phyloP scores from a whole-genome alignment of 805 yeast species.

The Clavispora asparagi region DNA sequence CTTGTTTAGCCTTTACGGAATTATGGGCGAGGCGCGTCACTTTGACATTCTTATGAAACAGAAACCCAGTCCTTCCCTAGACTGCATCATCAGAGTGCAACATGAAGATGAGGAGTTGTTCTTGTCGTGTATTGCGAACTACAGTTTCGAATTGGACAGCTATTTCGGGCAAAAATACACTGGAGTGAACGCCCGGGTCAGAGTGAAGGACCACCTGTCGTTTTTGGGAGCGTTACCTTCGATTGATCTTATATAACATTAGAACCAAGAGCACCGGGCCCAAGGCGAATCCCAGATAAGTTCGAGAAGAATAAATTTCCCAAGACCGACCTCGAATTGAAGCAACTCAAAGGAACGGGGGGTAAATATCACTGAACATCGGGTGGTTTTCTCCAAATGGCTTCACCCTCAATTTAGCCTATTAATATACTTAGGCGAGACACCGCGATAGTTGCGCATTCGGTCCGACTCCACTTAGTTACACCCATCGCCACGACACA shows the following conservation, averaged over 20 bases:
- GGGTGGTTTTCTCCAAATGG: too few species aligned
- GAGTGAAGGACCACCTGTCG: conserved; percentile 13
- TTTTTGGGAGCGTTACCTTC: conserved; percentile 14
- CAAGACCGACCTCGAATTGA: too few species aligned
- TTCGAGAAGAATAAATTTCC: too few species aligned
- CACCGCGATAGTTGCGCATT: too few species aligned
- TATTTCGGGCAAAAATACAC: conserved; percentile 19
- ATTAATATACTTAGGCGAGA: too few species aligned
- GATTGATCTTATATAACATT: background rate
- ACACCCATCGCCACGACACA: too few species aligned
- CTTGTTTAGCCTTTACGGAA: conserved; percentile 26
- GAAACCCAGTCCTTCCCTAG: conserved; percentile 9
- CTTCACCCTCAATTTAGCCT: too few species aligned
- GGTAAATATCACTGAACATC: too few species aligned
- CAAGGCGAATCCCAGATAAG: too few species aligned
- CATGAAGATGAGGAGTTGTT: conserved; percentile 25
- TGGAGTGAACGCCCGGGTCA: conserved; percentile 13
- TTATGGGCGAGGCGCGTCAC: conserved; percentile 29
- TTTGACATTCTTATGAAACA: conserved; percentile 21
- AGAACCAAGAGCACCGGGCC: too few species aligned
- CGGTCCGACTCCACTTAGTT: too few species aligned
- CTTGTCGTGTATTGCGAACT: conserved; percentile 25
- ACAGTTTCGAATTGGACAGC: conserved; percentile 24
- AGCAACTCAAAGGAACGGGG: too few species aligned
- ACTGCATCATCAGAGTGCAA: conserved; percentile 24